Percentiles rank a stretch among this genome's conserved stretches.
Evolutionary conservation across 192 early-diverging fungal species (phyloP).

Genomic region (Allomyces macrogynus): DNA sequence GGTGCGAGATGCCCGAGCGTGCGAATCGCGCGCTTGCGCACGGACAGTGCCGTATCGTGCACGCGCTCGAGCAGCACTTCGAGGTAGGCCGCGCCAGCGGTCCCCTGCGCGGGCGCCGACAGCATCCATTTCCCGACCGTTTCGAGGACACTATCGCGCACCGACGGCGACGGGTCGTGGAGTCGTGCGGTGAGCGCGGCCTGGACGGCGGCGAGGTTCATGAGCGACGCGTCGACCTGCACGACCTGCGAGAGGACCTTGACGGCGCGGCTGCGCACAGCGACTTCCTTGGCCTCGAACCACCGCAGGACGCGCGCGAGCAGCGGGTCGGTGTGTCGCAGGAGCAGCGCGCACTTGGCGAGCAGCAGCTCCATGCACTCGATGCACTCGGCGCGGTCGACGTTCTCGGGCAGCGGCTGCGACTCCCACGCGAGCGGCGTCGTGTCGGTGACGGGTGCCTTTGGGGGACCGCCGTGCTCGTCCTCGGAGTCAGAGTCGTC

Average conservation of each 20-base stretch:
- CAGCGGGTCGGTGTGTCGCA: not conserved
- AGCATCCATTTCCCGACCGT: not conserved
- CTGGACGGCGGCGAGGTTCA: not conserved
- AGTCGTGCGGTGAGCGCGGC: not conserved
- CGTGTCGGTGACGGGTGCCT: not conserved
- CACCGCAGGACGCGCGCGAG: not conserved
- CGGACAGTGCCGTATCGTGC: not conserved
- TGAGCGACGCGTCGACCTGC: not conserved
- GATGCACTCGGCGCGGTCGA: not conserved
- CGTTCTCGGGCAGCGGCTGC: not conserved
- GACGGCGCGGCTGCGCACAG: not conserved
- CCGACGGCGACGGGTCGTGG: not conserved
- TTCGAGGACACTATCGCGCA: not conserved
- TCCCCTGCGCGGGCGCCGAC: not conserved
- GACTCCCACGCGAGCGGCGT: no score
- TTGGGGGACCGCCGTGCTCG: not conserved
- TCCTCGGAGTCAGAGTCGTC: not conserved
- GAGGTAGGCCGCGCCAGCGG: not conserved
- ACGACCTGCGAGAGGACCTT: not conserved
- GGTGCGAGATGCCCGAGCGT: not conserved
- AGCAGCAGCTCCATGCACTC: not conserved
- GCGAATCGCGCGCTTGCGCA: not conserved
- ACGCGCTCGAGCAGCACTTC: not conserved
- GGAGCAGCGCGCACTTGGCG: not conserved
- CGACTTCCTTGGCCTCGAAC: conserved; percentile 1